Percentiles rank a stretch among this genome's conserved stretches.
These are phyloP conservation scores for Sideroxylon spinosum DNA, from an alignment of 179 eudicot species.

Conservation along the genomic window DNA sequence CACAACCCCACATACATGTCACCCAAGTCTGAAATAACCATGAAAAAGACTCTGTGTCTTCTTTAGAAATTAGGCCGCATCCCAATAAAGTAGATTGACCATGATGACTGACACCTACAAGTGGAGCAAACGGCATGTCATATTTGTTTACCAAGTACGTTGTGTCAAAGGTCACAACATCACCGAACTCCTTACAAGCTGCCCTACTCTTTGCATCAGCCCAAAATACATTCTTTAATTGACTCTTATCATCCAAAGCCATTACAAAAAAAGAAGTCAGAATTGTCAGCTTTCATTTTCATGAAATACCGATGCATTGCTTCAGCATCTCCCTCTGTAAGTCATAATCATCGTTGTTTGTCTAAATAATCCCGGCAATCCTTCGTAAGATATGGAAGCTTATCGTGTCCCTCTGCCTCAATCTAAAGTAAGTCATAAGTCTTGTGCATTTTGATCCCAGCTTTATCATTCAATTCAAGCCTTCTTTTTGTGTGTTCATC, in stretches of 20 bases:
- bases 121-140: constrained; percentile 13
- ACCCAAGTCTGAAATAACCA: constrained; percentile 4
- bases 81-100: background rate
- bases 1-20: background rate
- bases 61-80: background rate
- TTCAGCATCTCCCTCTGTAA: background rate
- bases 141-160: constrained; percentile 5
- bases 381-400: background rate
- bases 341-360: background rate
- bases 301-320: background rate
- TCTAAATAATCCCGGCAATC: background rate
- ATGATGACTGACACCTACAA: constrained; percentile 7
- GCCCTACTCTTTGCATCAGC: constrained; percentile 7
- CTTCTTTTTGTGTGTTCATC: background rate
- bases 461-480: background rate
- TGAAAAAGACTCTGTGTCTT: background rate
- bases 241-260: background rate
- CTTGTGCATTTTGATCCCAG: background rate
- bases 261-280: background rate
- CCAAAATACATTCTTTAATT: background rate
- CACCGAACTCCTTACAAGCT: constrained; percentile 1
- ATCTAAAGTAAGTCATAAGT: background rate
- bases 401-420: background rate
- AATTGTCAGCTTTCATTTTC: background rate
- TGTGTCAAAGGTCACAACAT: constrained; percentile 7